These are phyloP conservation scores for Amphicarpaea edgeworthii DNA, from an alignment of 306 rosid species.

Conservation along the genomic window DNA sequence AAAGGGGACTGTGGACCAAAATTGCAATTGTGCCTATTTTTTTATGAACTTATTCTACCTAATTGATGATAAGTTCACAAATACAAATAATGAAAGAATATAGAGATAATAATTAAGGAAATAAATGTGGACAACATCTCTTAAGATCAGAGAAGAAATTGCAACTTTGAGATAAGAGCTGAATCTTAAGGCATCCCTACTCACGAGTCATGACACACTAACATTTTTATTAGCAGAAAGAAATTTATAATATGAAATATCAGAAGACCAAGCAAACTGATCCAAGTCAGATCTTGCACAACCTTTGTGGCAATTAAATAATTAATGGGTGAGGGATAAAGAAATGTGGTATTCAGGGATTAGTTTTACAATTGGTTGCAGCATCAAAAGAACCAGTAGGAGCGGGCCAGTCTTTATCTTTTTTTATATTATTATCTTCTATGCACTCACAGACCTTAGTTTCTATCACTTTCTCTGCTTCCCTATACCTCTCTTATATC, in stretches of 20 bases:
- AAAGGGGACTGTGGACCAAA: no score
- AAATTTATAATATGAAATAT: not conserved
- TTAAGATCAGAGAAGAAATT: not conserved
- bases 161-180: not conserved
- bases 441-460: not conserved
- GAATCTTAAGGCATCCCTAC: not conserved
- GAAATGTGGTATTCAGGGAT: not conserved
- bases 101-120: not conserved
- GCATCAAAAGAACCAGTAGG: not conserved
- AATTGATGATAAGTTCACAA: not conserved
- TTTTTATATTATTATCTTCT: not conserved
- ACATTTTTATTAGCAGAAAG: not conserved
- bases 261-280: not conserved
- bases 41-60: not conserved
- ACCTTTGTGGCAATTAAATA: not conserved
- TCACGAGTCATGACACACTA: conserved; percentile 16
- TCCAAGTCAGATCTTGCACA: conserved; percentile 5
- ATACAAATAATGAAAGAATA: not conserved
- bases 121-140: not conserved
- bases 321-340: not conserved
- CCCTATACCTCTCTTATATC: not conserved
- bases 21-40: no score
- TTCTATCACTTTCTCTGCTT: conserved; percentile 22
- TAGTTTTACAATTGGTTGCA: not conserved
- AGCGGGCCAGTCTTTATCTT: conserved; percentile 3